Conservation (phyloP, 495 filamentous ascomycete species). For the Talaromyces thailandensis region DNA sequence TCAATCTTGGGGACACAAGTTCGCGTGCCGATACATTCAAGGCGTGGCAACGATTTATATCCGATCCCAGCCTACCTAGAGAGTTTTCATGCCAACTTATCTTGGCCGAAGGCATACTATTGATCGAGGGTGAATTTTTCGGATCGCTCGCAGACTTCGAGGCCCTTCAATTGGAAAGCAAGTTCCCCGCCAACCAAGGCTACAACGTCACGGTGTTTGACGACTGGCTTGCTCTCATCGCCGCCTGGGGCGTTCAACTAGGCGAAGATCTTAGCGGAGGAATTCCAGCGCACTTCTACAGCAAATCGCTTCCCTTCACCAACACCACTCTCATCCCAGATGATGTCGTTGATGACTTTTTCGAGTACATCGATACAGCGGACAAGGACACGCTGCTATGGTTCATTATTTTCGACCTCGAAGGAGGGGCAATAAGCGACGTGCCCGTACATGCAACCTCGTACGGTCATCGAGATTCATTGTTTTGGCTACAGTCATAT, state of each 20-base stretch:
- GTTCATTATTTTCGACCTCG: slow-evolving; percentile 32
- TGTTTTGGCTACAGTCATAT: slow-evolving; percentile 31
- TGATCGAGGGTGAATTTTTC: slow-evolving; percentile 18
- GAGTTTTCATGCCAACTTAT: slow-evolving; percentile 33
- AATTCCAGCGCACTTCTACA: slow-evolving; percentile 28
- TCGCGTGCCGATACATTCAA: slow-evolving; percentile 17
- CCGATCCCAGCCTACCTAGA: slow-evolving; percentile 33
- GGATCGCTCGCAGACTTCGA: slow-evolving; percentile 18
- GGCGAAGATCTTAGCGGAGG: slow-evolving; percentile 17
- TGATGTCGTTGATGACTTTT: slow-evolving; percentile 25
- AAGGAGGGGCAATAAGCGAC: slow-evolving; percentile 26
- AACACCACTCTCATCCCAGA: slow-evolving; percentile 27
- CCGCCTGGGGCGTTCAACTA: slow-evolving; percentile 40
- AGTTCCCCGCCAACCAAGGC: slow-evolving; percentile 18
- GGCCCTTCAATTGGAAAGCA: slow-evolving; percentile 13
- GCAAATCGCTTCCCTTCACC: slow-evolving; percentile 36
- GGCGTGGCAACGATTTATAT: slow-evolving; percentile 15
- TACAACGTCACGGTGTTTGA: slow-evolving; percentile 28
- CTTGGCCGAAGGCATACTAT: slow-evolving; percentile 11
- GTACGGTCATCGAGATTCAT: slow-evolving; percentile 28
- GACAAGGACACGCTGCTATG: slow-evolving; percentile 37
- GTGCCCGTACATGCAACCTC: slow-evolving; percentile 24
- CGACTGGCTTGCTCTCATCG: slow-evolving; percentile 44
- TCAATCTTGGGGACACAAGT: slow-evolving; percentile 21
- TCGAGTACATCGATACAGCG: slow-evolving; percentile 30